These are phyloP conservation scores for Rostrohypoxylon terebratum DNA, from an alignment of 495 filamentous ascomycete species.

Conservation along the genomic window DNA sequence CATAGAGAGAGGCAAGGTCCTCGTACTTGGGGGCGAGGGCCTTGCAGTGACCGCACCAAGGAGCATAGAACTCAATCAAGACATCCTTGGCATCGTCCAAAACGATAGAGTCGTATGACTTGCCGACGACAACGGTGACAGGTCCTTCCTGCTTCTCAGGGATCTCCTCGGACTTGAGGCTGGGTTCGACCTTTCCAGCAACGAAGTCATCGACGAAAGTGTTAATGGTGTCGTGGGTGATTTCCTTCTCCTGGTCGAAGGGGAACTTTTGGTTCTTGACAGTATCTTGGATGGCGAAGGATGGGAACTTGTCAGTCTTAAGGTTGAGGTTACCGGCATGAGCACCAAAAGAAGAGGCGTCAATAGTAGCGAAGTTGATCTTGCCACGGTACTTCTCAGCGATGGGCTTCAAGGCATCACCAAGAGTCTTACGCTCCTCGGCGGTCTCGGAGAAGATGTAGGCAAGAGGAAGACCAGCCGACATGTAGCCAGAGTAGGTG, in stretches of 20 bases:
- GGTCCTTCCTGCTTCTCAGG: conserved; percentile 94
- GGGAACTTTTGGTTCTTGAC: conserved; percentile 98
- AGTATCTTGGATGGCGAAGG: conserved; percentile 97
- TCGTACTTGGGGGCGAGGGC: conserved; percentile 90
- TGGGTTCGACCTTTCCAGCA: conserved; percentile 88
- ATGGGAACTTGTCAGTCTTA: conserved; percentile 91
- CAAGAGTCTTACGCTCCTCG: conserved; percentile 86
- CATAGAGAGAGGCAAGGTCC: conserved; percentile 86
- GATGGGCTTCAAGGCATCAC: conserved; percentile 71
- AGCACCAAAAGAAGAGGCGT: conserved; percentile 93
- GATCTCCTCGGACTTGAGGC: conserved; percentile 98
- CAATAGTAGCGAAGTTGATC: conserved; percentile 97
- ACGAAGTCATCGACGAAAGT: conserved; percentile 90
- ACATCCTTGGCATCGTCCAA: conserved; percentile 97
- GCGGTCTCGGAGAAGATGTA: conserved; percentile 97
- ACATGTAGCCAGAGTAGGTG: conserved; percentile 97
- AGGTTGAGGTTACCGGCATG: conserved; percentile 98
- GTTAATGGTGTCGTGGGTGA: conserved; percentile 79
- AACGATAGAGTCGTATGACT: conserved; percentile 93
- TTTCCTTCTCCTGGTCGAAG: conserved; percentile 84
- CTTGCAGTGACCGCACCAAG: conserved; percentile 99
- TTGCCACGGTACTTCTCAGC: conserved; percentile 81
- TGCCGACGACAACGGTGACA: conserved; percentile 89
- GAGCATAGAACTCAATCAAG: conserved; percentile 97
- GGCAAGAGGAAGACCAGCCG: conserved; percentile 89